Conservation (phyloP, 768 basidiomycete species). For the Gelatoporia subvermispora region DNA sequence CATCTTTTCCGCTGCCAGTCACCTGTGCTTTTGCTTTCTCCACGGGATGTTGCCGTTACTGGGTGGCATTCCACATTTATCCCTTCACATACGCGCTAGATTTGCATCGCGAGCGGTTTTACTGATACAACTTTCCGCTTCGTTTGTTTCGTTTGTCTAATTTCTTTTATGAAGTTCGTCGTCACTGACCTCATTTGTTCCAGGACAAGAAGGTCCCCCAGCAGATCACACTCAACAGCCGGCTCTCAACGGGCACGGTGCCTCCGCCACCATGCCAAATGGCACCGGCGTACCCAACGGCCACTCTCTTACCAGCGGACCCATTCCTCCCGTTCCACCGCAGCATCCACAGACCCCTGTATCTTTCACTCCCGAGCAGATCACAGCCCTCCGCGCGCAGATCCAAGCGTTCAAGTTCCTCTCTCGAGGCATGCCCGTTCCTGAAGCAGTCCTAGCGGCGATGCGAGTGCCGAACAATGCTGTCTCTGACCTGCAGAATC, state of each 20-base stretch:
- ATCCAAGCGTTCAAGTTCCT: constrained; percentile 80
- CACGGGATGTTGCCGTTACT: too few relatives aligned
- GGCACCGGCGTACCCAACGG: constrained; percentile 33
- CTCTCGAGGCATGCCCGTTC: constrained; percentile 58
- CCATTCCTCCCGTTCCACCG: constrained; percentile 44
- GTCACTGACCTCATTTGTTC: background rate
- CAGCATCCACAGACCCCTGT: constrained; percentile 65
- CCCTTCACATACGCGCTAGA: too few relatives aligned
- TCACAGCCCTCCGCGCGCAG: constrained; percentile 71
- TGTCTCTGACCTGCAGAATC: constrained; percentile 59
- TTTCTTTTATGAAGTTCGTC: background rate
- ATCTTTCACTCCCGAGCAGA: constrained; percentile 74
- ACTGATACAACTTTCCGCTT: too few relatives aligned
- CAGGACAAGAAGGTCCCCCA: constrained; percentile 6
- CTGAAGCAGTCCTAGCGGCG: constrained; percentile 65
- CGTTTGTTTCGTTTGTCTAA: too few relatives aligned
- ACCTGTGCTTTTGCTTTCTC: too few relatives aligned
- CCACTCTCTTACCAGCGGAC: constrained; percentile 43
- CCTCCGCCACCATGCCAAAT: constrained; percentile 20
- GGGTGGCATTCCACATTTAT: too few relatives aligned
- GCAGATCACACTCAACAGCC: constrained; percentile 8
- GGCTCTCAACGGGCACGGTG: constrained; percentile 20
- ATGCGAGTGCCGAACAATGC: constrained; percentile 61
- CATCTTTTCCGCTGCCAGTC: too few relatives aligned
- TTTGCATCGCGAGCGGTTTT: too few relatives aligned